Evolutionary conservation across 805 yeast genomes (phyloP).

Genomic region (Cyberlindnera nakhonratchasimensis): DNA sequence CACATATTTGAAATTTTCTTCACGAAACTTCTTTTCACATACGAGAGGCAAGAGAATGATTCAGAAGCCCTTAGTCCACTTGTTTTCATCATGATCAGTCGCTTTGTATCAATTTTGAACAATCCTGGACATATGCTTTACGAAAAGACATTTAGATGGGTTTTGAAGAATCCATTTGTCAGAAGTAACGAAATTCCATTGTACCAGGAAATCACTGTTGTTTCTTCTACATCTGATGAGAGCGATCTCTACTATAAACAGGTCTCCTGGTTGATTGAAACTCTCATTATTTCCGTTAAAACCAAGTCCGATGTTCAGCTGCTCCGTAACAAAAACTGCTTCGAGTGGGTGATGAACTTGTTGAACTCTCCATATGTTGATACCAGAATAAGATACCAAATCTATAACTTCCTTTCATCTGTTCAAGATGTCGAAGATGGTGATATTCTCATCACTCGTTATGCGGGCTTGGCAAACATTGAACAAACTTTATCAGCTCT

Average conservation of each 20-base stretch:
- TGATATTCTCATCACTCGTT: conserved; percentile 55
- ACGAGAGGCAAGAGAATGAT: conserved; percentile 17
- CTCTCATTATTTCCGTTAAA: conserved; percentile 45
- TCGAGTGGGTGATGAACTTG: conserved; percentile 66
- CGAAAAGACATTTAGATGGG: conserved; percentile 66
- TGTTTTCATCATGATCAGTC: conserved; percentile 52
- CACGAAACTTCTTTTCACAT: conserved; percentile 37
- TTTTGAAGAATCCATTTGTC: conserved; percentile 45
- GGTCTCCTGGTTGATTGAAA: conserved; percentile 60
- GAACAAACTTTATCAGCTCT: conserved; percentile 31
- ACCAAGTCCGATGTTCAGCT: conserved; percentile 49
- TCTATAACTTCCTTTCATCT: conserved; percentile 42
- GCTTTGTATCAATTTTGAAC: conserved; percentile 51
- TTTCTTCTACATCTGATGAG: conserved; percentile 31
- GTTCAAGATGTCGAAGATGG: conserved; percentile 56
- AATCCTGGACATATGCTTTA: conserved; percentile 74
- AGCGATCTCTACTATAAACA: conserved; percentile 54
- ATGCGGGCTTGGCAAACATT: conserved; percentile 40
- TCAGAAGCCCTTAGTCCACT: conserved; percentile 38
- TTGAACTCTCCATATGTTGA: conserved; percentile 47
- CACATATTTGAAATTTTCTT: conserved; percentile 51
- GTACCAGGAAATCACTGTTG: conserved; percentile 30
- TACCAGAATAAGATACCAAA: conserved; percentile 36
- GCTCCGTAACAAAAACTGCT: conserved; percentile 48
- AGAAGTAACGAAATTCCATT: conserved; percentile 43